A percentile compares a stretch with the other conserved stretches of the same genome.
Conservation (phyloP, 129 eudicot species). For the Helichrysum umbraculigerum region DNA sequence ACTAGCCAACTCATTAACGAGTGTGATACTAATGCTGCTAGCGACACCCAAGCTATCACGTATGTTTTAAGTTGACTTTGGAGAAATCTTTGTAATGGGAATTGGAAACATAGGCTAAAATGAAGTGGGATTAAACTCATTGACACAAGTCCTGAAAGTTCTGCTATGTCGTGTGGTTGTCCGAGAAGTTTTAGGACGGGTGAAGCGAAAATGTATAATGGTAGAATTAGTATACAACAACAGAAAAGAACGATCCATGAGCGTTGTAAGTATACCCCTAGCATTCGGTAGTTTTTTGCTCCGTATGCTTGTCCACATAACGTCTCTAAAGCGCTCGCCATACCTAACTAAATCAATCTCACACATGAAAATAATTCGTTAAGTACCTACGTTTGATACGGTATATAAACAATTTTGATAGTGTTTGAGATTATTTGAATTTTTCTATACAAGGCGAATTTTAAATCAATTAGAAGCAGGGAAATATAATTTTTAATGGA, state of each 20-base stretch:
- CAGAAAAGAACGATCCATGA: conserved; percentile 68
- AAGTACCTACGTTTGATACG: neutral
- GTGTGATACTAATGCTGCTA: conserved; percentile 54
- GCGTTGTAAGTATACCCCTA: conserved; percentile 83
- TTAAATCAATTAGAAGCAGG: no score
- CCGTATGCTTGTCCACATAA: conserved; percentile 91
- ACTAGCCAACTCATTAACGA: conserved; percentile 56
- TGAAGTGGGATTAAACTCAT: conserved; percentile 65
- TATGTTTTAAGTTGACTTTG: conserved; percentile 75
- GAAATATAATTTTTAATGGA: no score
- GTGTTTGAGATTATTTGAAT: no score
- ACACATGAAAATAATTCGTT: neutral
- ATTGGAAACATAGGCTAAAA: conserved; percentile 70
- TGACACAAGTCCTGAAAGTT: conserved; percentile 63
- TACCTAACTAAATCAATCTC: conserved; percentile 57
- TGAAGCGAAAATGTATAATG: conserved; percentile 58
- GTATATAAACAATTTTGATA: neutral
- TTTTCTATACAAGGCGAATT: no score
- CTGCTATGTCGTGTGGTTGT: conserved; percentile 70
- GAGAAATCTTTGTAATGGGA: conserved; percentile 77
- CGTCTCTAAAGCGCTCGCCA: conserved; percentile 94
- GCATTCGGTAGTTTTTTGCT: conserved; percentile 72
- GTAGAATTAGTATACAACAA: conserved; percentile 53
- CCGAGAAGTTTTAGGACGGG: conserved; percentile 71
- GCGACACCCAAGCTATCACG: conserved; percentile 67